Conservation (phyloP, 768 basidiomycete species). For the Mycena venus region DNA sequence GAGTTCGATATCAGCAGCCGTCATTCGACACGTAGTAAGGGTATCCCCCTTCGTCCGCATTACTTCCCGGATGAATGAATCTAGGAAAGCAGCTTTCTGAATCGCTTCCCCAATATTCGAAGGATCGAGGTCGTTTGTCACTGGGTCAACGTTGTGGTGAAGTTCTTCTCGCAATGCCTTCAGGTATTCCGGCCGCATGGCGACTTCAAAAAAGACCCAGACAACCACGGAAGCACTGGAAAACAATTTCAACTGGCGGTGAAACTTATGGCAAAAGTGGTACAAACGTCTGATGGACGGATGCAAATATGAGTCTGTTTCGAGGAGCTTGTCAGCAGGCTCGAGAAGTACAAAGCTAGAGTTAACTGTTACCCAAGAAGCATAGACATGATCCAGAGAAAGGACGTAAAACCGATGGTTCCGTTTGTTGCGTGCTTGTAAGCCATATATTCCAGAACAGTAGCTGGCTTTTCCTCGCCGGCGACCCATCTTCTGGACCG, state of each 20-base stretch:
- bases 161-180: constrained; percentile 44
- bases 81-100: constrained; percentile 42
- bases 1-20: constrained; percentile 41
- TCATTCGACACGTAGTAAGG: constrained; percentile 43
- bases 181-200: constrained; percentile 44
- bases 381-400: constrained; percentile 40
- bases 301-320: constrained; percentile 49
- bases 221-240: constrained; percentile 47
- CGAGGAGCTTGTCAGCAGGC: background rate
- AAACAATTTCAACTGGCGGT: background rate
- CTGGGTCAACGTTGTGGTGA: constrained; percentile 27
- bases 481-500: constrained; percentile 26
- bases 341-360: background rate
- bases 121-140: constrained; percentile 36
- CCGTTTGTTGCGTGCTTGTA: constrained; percentile 28
- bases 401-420: constrained; percentile 1
- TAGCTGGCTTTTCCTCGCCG: constrained; percentile 25
- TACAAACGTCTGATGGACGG: constrained; percentile 51
- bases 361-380: constrained; percentile 39
- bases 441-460: constrained; percentile 27
- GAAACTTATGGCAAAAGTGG: background rate
- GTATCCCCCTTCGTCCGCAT: constrained; percentile 53
- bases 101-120: constrained; percentile 41
- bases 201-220: constrained; percentile 50
- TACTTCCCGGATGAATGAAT: constrained; percentile 53